Base-by-base conservation (phyloP, 2,329 filamentous ascomycete genomes). In the Penicillium sp. region DNA sequence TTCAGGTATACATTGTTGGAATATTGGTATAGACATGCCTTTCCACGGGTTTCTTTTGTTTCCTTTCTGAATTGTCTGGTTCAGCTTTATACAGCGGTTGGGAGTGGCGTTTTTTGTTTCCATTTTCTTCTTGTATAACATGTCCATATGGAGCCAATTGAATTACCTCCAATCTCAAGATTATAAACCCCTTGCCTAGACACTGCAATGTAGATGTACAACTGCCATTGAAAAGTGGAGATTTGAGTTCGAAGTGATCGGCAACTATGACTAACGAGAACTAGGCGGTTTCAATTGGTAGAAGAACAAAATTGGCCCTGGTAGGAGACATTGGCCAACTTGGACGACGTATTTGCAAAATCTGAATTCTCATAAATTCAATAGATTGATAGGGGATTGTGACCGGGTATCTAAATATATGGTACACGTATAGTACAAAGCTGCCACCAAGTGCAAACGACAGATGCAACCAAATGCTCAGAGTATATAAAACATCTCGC, bases 61-160 rank as follows among this genome's bases (percentile, higher is more conserved):
- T 52, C 39, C 43, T 25, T 56, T 48, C 58, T 56, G 13, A 37
- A 35, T 54, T 49, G 37, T 62, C 44, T 51, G 29, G 31, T 53
- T 57, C 53, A 54, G 50, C 59, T 57, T 59, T 63, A 62, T 61
- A 66, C 45, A 62, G 63, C 60, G 63, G 61, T 59, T 63, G 57
- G 60, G 62, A 54, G 33, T 57, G 65, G 65, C 65, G 62, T 66
- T 62, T 50, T 42, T 48, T 27, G 50, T n/a, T 54, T 52, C 25
- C 52, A 47, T 58, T 54, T 47, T 43, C 42, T 56, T 57, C 47
- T 54, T 63, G 63, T 67, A 67, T 54, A 67, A 67, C 62, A 52
- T 52, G 53, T 57, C 23, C 54, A 64, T 58, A 60, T 50, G 37
- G 53, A 49, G 50, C 26, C 49, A 50, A 46, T 46, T 9, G 25